phyloP scores from a whole-genome alignment of 352 stramenopile genomes.

The Phytophthora kernoviae region DNA sequence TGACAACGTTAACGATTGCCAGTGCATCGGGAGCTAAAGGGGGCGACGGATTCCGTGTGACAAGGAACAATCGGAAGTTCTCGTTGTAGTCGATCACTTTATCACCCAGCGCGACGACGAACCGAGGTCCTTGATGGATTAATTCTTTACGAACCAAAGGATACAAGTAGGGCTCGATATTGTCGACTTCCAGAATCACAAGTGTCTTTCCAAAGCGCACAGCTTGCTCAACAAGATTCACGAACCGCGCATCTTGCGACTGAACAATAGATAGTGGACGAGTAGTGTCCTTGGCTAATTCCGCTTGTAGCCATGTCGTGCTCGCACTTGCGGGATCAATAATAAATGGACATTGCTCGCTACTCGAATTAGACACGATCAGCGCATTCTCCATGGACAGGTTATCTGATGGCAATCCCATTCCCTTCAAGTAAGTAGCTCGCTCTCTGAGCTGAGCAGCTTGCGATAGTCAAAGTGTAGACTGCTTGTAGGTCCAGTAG shows the following conservation, averaged over 20 bases:
- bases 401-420: constrained; percentile 92
- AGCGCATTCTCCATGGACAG: constrained; percentile 95
- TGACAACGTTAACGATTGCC: constrained; percentile 92
- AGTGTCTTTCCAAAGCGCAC: constrained; percentile 97
- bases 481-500: constrained; percentile 24
- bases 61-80: constrained; percentile 92
- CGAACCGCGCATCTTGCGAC: constrained; percentile 87
- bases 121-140: constrained; percentile 90
- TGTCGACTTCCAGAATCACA: constrained; percentile 92
- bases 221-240: constrained; percentile 92
- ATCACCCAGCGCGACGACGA: constrained; percentile 90
- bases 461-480: constrained; percentile 85
- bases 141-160: constrained; percentile 91
- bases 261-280: constrained; percentile 90
- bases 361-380: constrained; percentile 82
- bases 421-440: constrained; percentile 93
- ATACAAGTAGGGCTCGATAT: constrained; percentile 93
- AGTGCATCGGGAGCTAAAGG: constrained; percentile 87
- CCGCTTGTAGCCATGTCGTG: constrained; percentile 89
- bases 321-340: constrained; percentile 93
- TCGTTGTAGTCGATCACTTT: constrained; percentile 96
- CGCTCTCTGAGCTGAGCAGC: constrained; percentile 91
- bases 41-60: constrained; percentile 91
- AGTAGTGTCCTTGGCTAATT: constrained; percentile 86
- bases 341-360: constrained; percentile 92